Conservation (phyloP, 2,329 filamentous ascomycete genomes). For the Lachnellula willkommii region DNA sequence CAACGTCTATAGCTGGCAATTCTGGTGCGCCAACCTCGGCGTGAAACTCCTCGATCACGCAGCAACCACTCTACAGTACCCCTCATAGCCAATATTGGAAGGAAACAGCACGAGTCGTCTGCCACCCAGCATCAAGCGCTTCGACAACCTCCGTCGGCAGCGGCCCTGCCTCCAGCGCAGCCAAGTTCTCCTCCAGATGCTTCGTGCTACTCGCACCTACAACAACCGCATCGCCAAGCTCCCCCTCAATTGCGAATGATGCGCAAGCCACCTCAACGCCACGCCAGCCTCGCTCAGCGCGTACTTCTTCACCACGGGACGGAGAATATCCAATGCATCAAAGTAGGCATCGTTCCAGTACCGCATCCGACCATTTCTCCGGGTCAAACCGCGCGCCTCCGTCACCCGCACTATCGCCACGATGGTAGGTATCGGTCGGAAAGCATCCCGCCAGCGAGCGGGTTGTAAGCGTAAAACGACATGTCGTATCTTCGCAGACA, state of each 20-base stretch:
- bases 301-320: slow-evolving; percentile 62
- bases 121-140: slow-evolving; percentile 73
- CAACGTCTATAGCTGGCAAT: too few species aligned
- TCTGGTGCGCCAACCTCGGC: too few species aligned
- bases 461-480: slow-evolving; percentile 58
- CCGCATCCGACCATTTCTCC: slow-evolving; percentile 42
- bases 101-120: slow-evolving; percentile 55
- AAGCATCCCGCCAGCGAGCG: slow-evolving; percentile 45
- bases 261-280: slow-evolving; percentile 66
- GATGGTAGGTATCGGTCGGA: slow-evolving; percentile 49
- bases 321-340: slow-evolving; percentile 62
- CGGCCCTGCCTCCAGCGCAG: slow-evolving; percentile 60
- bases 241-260: slow-evolving; percentile 59
- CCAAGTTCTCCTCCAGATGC: slow-evolving; percentile 54
- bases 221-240: slow-evolving; percentile 52
- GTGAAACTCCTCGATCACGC: too few species aligned
- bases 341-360: slow-evolving; percentile 61
- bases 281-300: slow-evolving; percentile 66
- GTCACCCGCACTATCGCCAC: slow-evolving; percentile 35
- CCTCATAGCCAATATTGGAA: slow-evolving; percentile 46
- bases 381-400: slow-evolving; percentile 29
- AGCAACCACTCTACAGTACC: too few species aligned
- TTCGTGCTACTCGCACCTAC: slow-evolving; percentile 53
- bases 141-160: slow-evolving; percentile 71
- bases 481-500: slow-evolving; percentile 56